Base-by-base conservation (phyloP, 2,329 filamentous ascomycete species). In the Beauveria scarabaeidicola region DNA sequence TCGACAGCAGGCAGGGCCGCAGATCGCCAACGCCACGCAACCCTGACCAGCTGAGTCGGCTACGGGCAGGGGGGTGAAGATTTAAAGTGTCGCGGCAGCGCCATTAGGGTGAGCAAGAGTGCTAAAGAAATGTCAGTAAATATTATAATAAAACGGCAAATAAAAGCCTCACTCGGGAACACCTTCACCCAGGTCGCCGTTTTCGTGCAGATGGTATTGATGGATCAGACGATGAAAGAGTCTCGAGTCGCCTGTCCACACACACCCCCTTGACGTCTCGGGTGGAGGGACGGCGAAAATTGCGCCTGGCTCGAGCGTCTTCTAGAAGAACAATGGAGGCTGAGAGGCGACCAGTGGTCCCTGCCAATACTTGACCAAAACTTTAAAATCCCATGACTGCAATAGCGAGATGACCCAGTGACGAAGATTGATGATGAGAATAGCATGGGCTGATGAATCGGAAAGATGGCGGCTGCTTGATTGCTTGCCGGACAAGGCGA, bases 21-120 rank as follows among this genome's bases (percentile, higher is more conserved):
- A 56, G 59, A 56, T 56, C 52, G 40, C 52, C 52, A 47, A 52
- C 59, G 59, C 59, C 59, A 60, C 52, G 29, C 38, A 60, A 60
- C 59, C 59, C 59, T 60, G 59, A 55, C 59, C 59, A 60, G 59
- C 59, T 60, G 59, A 60, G 52, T 52, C 59, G 27, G 32, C 46
- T 52, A 10, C 10, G 9, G 43, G 19, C 23, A 32, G 57, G 57
- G 48, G 15, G 27, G 47, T 19, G 27, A 29, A 48, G 41, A 51
- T 21, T 36, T 40, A 40, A 9, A 40, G 44, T 32, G 27, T 53
- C 10, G 40, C 41, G 23, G 32, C 15, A 50, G 44, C 21, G 29
- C 23, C 15, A 44, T 25, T 36, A 19, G 32, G 23, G 21, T 11
- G 23, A 25, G 23, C 44, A 36, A 10, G 19, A 46, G 8, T 32